Percentiles rank a stretch among this genome's conserved stretches.
phyloP scores from a whole-genome alignment of 257 asterid species.

The Voacanga thouarsii region DNA sequence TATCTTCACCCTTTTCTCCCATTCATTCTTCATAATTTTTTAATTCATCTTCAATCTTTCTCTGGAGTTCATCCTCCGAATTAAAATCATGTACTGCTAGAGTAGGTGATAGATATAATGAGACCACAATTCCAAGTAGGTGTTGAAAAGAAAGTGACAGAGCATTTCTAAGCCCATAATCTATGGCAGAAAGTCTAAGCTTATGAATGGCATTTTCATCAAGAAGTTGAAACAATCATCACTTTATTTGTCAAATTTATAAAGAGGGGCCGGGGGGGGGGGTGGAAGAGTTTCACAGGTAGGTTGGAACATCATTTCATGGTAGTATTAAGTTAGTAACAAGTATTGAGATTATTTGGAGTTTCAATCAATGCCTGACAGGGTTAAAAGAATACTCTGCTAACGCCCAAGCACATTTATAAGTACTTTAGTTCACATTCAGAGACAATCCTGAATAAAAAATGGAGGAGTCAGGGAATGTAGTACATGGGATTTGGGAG shows the following conservation, averaged over 20 bases:
- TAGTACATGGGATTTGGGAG: constrained; percentile 85
- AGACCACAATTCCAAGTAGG: too few relatives aligned
- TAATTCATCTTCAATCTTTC: background rate
- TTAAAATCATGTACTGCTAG: too few relatives aligned
- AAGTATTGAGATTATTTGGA: background rate
- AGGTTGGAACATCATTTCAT: background rate
- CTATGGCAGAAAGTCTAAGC: background rate
- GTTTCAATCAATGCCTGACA: background rate
- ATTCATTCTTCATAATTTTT: too few relatives aligned
- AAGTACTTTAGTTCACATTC: background rate
- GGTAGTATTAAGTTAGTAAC: background rate
- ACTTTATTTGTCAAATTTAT: background rate
- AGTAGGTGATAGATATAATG: too few relatives aligned
- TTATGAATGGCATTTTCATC: too few relatives aligned
- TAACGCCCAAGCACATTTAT: background rate
- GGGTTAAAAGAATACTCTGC: background rate
- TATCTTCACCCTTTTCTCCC: background rate
- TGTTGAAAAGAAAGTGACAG: too few relatives aligned
- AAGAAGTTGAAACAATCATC: background rate
- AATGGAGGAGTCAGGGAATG: constrained; percentile 41
- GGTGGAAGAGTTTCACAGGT: background rate
- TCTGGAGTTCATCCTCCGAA: background rate
- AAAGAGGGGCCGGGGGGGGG: background rate
- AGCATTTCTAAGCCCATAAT: too few relatives aligned
- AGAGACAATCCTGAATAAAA: background rate